Conservation (phyloP, 805 yeast species). For the Saturnispora ahearnii region DNA sequence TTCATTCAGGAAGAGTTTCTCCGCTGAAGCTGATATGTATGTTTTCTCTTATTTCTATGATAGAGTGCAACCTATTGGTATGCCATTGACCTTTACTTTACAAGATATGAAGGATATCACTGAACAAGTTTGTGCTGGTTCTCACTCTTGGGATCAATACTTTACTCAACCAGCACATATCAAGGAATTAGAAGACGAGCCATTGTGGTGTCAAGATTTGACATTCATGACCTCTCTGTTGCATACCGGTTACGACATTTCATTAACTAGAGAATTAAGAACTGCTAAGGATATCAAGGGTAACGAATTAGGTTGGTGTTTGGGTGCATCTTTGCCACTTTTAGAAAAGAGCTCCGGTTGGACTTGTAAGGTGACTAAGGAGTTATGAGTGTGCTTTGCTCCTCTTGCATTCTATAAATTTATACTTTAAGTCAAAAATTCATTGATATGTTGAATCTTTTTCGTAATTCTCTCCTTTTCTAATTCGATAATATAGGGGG, state of each 20-base stretch:
- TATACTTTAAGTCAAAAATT: background rate
- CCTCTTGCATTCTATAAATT: background rate
- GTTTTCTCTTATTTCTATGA: conserved; percentile 94
- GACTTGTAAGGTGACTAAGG: conserved; percentile 48
- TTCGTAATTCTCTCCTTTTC: too few relatives aligned
- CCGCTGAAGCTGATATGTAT: conserved; percentile 64
- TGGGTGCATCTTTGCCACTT: conserved; percentile 93
- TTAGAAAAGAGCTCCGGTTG: conserved; percentile 60
- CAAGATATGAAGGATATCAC: conserved; percentile 79
- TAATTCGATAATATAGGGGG: too few relatives aligned
- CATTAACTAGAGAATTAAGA: conserved; percentile 77
- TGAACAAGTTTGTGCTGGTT: conserved; percentile 78
- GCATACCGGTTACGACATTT: conserved; percentile 96
- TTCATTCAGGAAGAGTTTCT: conserved; percentile 69
- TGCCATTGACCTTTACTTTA: conserved; percentile 84
- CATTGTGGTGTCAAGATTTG: conserved; percentile 91
- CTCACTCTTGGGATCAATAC: conserved; percentile 58
- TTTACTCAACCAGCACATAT: conserved; percentile 61
- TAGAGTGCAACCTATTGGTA: conserved; percentile 86
- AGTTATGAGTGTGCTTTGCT: conserved; percentile 6
- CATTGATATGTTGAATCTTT: background rate
- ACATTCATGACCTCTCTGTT: conserved; percentile 83
- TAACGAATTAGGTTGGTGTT: conserved; percentile 97
- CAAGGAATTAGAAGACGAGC: conserved; percentile 60
- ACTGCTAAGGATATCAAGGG: conserved; percentile 85